Base-by-base conservation (phyloP, 2,329 filamentous ascomycete genomes). In the Stemphylium vesicarium region DNA sequence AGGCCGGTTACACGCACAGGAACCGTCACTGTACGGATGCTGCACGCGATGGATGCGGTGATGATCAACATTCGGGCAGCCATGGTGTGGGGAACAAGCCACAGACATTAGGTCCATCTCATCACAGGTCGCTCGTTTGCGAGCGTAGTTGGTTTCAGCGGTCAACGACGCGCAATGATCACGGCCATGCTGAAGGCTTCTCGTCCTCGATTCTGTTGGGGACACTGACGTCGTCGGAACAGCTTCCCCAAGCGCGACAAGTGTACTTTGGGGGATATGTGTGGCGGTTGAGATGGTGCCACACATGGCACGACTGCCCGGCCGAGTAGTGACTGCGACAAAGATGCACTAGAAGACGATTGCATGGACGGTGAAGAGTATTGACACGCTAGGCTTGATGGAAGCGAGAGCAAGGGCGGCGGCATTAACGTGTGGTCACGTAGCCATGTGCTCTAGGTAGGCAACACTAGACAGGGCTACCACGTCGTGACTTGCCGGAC, bases 21-120 rank as follows among this genome's bases (percentile, higher is more conserved):
- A 42, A 13, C 39, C 39, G 39, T 42, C 39, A 29, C n/a, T n/a
- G 39, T 16, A 16, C 38, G 6, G 39, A 26, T 29, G 26, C 39
- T 16, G 31, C 18, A 22, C 11, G 6, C 32, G 24, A 22, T 43
- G 35, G 33, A 38, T 55, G 15, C 29, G 33, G 35, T 31, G 26
- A 43, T 47, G 49, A 44, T 53, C 32, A 53, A 53, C 49, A 40
- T 29, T 40, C 29, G 53, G 33, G 52, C 33, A 50, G 43, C 47
- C 41, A 37, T 22, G 20, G 20, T 29, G 26, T 37, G 26, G 35
- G 45, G 47, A 37, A 40, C 4, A 45, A 42, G 41, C 13, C 35
- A 31, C 38, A 33, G 2, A 8, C 18, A 29, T 45, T 33, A 42
- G 53, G 41, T 31, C 33, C 36, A 22, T 29, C 26, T 11, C 26